Conservation (phyloP, 2,329 filamentous ascomycete genomes). For the Epichloe typhina region DNA sequence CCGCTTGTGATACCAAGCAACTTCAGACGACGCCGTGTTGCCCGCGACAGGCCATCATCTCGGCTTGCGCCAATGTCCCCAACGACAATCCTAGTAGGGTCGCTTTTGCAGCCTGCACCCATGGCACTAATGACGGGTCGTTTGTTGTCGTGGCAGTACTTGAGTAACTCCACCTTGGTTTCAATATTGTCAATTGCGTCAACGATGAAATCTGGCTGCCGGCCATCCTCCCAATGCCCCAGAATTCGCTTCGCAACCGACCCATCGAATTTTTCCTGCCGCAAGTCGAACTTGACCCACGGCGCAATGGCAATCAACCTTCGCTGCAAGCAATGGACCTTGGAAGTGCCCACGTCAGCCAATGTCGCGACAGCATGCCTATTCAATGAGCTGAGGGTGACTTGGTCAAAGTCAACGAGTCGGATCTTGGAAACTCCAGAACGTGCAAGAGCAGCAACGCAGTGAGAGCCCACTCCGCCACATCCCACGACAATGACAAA, state of each 20-base stretch:
- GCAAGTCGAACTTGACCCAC: conserved; percentile 81
- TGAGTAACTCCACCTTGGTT: conserved; percentile 80
- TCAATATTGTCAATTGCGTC: conserved; percentile 99
- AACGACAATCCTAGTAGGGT: conserved; percentile 70
- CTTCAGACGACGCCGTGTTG: conserved; percentile 69
- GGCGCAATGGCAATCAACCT: conserved; percentile 77
- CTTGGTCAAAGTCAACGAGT: conserved; percentile 94
- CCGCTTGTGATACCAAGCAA: conserved; percentile 66
- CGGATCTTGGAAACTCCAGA: conserved; percentile 82
- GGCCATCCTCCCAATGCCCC: conserved; percentile 39
- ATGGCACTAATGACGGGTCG: conserved; percentile 85
- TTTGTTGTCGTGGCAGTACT: conserved; percentile 69
- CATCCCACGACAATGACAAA: conserved; percentile 87
- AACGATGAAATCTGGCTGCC: conserved; percentile 71
- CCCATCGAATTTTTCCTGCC: conserved; percentile 70
- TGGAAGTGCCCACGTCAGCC: conserved; percentile 83
- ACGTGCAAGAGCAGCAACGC: conserved; percentile 69
- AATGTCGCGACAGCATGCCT: conserved; percentile 91
- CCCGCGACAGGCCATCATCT: conserved; percentile 78
- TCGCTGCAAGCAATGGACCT: conserved; percentile 72
- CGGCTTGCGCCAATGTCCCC: conserved; percentile 82
- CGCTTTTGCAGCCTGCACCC: conserved; percentile 91
- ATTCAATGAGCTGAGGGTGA: conserved; percentile 86
- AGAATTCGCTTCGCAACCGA: conserved; percentile 54
- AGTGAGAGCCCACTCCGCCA: conserved; percentile 91